Percentiles rank a stretch among this genome's conserved stretches.
Evolutionary conservation across 768 basidiomycete species (phyloP).

Genomic region (Podaxis sp.): DNA sequence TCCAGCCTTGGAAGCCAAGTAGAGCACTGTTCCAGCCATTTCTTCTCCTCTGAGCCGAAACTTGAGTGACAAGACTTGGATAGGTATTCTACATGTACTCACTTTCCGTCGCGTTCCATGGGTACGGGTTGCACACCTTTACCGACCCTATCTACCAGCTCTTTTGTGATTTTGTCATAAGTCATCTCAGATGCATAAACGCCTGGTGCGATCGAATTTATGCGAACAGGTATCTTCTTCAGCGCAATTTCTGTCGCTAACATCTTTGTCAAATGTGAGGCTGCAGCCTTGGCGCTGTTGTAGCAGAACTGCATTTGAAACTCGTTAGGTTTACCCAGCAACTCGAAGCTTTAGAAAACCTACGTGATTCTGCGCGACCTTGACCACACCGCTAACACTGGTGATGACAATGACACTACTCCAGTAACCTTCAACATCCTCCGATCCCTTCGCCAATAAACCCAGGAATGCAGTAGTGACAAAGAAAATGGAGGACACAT

Average conservation of each 20-base stretch:
- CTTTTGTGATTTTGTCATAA: constrained; percentile 42
- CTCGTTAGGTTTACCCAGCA: not conserved
- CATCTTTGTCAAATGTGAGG: constrained; percentile 75
- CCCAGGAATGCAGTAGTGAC: constrained; percentile 76
- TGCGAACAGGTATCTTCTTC: constrained; percentile 65
- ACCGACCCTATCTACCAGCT: constrained; percentile 52
- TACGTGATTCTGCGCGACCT: constrained; percentile 76
- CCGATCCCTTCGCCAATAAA: constrained; percentile 69
- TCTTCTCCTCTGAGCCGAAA: constrained; percentile 53
- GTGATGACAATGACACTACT: constrained; percentile 77
- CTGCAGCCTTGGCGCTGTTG: constrained; percentile 79
- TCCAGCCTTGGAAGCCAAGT: constrained; percentile 72
- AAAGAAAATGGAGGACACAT: constrained; percentile 78
- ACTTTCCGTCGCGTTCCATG: constrained; percentile 64
- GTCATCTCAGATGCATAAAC: constrained; percentile 82
- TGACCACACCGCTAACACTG: constrained; percentile 71
- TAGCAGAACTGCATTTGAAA: constrained; percentile 63
- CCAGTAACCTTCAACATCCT: constrained; percentile 54
- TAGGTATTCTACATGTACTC: constrained; percentile 29
- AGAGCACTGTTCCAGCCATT: constrained; percentile 76
- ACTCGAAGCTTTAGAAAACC: constrained; percentile 23
- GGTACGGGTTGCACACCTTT: constrained; percentile 65
- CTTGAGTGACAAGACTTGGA: not conserved
- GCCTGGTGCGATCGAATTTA: constrained; percentile 76
- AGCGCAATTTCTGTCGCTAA: constrained; percentile 74